Conservation (phyloP, 306 rosid genomes). For the Cyclanthera cordifolia region DNA sequence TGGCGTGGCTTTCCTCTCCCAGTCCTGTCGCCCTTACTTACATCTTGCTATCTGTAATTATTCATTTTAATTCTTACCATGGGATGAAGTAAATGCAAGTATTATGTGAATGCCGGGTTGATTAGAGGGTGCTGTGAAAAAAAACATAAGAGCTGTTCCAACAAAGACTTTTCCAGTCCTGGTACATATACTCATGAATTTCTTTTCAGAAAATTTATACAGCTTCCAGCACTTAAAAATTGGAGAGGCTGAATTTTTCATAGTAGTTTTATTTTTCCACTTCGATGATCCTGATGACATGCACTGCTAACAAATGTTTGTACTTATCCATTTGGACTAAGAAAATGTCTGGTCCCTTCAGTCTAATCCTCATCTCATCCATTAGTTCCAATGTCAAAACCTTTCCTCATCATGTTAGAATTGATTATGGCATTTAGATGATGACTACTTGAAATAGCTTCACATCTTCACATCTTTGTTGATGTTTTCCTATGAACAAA, state of each 20-base stretch:
- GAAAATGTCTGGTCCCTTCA: constrained; percentile 1
- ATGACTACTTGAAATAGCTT: constrained; percentile 2
- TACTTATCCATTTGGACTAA: not conserved
- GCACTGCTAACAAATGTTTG: not conserved
- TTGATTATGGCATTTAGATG: not conserved
- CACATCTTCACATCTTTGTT: constrained; percentile 2
- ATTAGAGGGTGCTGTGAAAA: not conserved
- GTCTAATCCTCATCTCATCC: constrained; percentile 3
- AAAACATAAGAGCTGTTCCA: constrained; percentile 17
- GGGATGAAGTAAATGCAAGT: not conserved
- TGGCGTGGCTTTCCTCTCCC: not conserved
- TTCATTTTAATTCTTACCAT: not conserved
- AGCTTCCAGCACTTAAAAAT: constrained; percentile 76
- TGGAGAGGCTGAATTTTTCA: constrained; percentile 28
- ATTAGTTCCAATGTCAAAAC: not conserved
- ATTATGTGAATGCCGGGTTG: not conserved
- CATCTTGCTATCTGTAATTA: not conserved
- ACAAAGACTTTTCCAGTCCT: constrained; percentile 58
- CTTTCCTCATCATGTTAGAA: not conserved
- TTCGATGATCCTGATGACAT: not conserved
- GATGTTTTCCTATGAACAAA: not conserved
- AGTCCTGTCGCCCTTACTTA: not conserved
- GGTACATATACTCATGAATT: constrained; percentile 68
- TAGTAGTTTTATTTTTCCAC: not conserved
- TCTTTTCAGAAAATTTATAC: constrained; percentile 71